Evolutionary conservation across 2,329 filamentous ascomycete species (phyloP).

Genomic region (Aspergillus piperis): DNA sequence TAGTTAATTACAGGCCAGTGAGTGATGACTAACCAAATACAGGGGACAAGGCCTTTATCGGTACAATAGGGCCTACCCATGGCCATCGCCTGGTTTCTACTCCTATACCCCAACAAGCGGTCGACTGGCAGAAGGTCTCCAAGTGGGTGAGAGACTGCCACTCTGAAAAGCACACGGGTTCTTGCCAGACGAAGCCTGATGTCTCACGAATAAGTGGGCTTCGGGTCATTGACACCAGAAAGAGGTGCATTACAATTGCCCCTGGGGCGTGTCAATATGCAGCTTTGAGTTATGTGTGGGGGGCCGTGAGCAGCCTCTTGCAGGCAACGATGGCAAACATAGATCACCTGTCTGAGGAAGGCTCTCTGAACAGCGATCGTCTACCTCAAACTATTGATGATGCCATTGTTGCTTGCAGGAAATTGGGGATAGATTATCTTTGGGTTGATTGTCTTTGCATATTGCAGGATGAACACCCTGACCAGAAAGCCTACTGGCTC

Average conservation of each 20-base stretch:
- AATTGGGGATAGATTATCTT: too few species aligned
- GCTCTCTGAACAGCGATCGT: fast-evolving
- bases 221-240: background rate
- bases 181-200: background rate
- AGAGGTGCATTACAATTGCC: background rate
- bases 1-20: too few species aligned
- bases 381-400: too few species aligned
- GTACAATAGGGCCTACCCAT: background rate
- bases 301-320: fast-evolving
- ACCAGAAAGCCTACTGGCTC: too few species aligned
- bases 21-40: too few species aligned
- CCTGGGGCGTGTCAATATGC: background rate
- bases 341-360: fast-evolving
- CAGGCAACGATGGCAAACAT: too few species aligned
- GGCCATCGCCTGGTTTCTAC: background rate
- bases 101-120: background rate
- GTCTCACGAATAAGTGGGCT: fast-evolving
- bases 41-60: too few species aligned
- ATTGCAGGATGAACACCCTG: too few species aligned
- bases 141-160: background rate
- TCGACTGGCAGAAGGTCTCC: background rate
- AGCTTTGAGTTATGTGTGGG: background rate
- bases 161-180: fast-evolving
- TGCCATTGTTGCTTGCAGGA: too few species aligned
- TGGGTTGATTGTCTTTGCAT: too few species aligned